Evolutionary conservation across 2,329 filamentous ascomycete genomes (phyloP), one percentile per base, ranked within the genome.

Genomic region (Bipolaris zeicola): DNA sequence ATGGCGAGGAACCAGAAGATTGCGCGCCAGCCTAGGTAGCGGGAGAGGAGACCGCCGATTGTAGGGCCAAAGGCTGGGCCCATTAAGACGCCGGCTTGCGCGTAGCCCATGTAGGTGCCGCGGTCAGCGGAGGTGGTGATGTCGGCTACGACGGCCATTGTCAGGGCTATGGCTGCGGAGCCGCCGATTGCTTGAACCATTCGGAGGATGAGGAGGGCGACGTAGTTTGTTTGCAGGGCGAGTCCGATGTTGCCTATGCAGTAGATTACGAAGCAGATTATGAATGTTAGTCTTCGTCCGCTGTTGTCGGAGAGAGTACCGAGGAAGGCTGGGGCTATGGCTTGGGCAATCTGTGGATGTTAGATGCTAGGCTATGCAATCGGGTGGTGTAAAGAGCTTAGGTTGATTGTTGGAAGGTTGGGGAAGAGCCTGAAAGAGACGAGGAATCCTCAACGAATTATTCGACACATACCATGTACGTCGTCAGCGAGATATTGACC

Each of bases 141-240:
- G 65, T 95, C 91, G 0, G 89, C 87, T 7, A 93, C 84, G 2
- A 92, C 86, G 1, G 87, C 90, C 61, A 85, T 89, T 0, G 85
- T 85, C 1, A 95, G 78, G 0, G 90, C 62, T 26, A 80, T 79
- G 2, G 76, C 76, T 8, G 76, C 75, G 26, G 75, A 76, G 33
- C 74, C 74, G 0, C 79, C 79, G 48, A 71, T 62, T 55, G 77
- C 74, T 58, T 80, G 75, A 4, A 77, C 44, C 55, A 71, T 69
- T 6, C 75, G 69, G 6, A 77, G 58, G 7, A 77, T 55, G 6
- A 77, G 64, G 2, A 77, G 61, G 5, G 73, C 74, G 5, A 66
- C 58, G 44, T 74, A 77, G 48, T 71, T 72, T 24, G 72, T 72
- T 50, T 77, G 74, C 3, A 76, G 58, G 13, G 74, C 74, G 4